Conservation (phyloP, 495 filamentous ascomycete genomes). For the Trichoderma asperelloides region DNA sequence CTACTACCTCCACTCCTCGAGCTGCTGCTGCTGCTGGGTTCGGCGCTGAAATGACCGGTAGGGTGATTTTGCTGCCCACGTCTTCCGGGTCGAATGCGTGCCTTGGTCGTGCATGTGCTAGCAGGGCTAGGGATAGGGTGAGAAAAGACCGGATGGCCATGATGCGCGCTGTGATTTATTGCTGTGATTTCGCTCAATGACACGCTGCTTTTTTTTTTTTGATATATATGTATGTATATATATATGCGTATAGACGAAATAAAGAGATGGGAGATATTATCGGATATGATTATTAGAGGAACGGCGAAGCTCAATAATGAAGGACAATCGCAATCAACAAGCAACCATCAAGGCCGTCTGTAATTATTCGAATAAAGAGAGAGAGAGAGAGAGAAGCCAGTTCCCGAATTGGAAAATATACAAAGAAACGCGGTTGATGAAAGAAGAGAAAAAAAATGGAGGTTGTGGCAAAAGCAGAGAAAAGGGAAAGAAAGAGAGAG, state of each 20-base stretch:
- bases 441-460: constrained; percentile 5
- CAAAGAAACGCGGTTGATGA: not conserved
- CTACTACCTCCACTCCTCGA: not conserved
- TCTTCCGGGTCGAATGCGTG: not conserved
- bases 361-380: not conserved
- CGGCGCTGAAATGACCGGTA: not conserved
- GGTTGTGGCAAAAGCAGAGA: not conserved
- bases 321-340: not conserved
- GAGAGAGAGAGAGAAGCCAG: constrained; percentile 11
- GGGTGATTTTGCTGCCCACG: not conserved
- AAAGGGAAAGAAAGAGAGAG: not conserved
- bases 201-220: not conserved
- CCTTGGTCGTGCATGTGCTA: not conserved
- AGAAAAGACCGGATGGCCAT: not conserved
- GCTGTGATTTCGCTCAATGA: constrained; percentile 2
- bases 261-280: not conserved
- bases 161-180: not conserved
- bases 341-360: constrained; percentile 8
- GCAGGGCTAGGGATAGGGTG: not conserved
- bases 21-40: no score
- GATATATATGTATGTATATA: not conserved
- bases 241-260: not conserved
- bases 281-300: not conserved
- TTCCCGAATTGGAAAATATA: constrained; percentile 8
- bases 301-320: not conserved